phyloP scores from a whole-genome alignment of 108 stramenopile species.

The Nitzschia sp. region DNA sequence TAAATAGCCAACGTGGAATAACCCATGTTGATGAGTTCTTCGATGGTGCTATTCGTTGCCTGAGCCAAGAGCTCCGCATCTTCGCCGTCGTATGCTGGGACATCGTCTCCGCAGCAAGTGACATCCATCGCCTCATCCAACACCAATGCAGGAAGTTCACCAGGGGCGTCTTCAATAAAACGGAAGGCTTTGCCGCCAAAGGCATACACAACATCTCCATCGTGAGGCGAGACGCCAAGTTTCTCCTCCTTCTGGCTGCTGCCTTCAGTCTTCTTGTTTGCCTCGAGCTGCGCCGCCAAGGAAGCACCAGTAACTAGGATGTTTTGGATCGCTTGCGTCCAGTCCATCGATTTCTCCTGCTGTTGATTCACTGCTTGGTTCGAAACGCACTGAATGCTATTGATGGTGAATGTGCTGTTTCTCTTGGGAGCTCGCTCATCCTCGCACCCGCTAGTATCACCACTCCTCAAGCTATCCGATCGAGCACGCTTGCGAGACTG shows the following conservation, averaged over 20 bases:
- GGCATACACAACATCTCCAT: conserved; percentile 12
- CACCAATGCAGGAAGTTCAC: too few relatives aligned
- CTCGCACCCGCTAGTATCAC: not conserved
- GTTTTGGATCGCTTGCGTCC: not conserved
- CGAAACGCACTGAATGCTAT: not conserved
- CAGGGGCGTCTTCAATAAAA: conserved; percentile 10
- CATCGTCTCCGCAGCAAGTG: too few relatives aligned
- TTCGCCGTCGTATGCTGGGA: too few relatives aligned
- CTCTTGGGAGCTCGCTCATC: too few relatives aligned
- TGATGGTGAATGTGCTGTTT: not conserved
- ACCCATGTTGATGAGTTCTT: too few relatives aligned
- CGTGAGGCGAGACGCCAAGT: not conserved
- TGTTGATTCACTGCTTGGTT: not conserved
- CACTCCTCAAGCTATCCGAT: not conserved
- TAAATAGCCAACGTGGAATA: too few relatives aligned
- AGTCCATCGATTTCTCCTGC: not conserved
- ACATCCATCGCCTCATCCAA: too few relatives aligned
- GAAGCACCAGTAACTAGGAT: conserved; percentile 10
- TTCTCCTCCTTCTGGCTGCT: not conserved
- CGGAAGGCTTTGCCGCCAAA: conserved; percentile 11
- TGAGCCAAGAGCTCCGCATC: too few relatives aligned
- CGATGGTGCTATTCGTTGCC: too few relatives aligned
- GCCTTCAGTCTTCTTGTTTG: not conserved
- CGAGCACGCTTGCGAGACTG: not conserved
- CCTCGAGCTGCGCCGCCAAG: conserved; percentile 13